Evolutionary conservation across 1,284 basidiomycete species (phyloP).

Genomic region (Meira nashicola): DNA sequence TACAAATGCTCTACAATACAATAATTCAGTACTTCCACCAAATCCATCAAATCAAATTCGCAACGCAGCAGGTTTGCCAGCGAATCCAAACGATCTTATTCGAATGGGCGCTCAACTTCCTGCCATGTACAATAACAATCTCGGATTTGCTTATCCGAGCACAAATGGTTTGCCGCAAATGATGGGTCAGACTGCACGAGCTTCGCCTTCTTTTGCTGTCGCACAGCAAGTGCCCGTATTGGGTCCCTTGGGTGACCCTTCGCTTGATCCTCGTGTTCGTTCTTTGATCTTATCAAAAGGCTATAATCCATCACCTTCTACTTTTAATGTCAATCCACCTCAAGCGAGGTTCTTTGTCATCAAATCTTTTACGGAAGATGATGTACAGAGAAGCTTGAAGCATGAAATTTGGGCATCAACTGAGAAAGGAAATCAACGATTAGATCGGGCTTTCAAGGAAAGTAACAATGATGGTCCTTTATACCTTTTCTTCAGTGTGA

Average conservation of each 20-base stretch:
- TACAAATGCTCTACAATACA: too few species aligned
- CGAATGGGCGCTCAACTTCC: too few species aligned
- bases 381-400: constrained; percentile 46
- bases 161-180: too few species aligned
- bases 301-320: constrained; percentile 26
- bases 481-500: constrained; percentile 51
- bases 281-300: constrained; percentile 20
- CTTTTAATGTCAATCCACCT: constrained; percentile 26
- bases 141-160: too few species aligned
- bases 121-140: too few species aligned
- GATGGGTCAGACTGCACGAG: too few species aligned
- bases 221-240: too few species aligned
- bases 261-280: constrained; percentile 11
- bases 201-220: too few species aligned
- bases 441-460: constrained; percentile 41
- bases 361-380: constrained; percentile 51
- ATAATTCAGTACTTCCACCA: too few species aligned
- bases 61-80: too few species aligned
- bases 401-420: constrained; percentile 52
- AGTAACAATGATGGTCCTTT: constrained; percentile 30
- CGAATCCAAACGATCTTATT: too few species aligned
- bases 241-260: background rate
- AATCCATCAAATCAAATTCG: too few species aligned
- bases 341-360: constrained; percentile 49
- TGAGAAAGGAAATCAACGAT: constrained; percentile 49